Conservation (phyloP, 179 eudicot species). For the Silene noctiflora region DNA sequence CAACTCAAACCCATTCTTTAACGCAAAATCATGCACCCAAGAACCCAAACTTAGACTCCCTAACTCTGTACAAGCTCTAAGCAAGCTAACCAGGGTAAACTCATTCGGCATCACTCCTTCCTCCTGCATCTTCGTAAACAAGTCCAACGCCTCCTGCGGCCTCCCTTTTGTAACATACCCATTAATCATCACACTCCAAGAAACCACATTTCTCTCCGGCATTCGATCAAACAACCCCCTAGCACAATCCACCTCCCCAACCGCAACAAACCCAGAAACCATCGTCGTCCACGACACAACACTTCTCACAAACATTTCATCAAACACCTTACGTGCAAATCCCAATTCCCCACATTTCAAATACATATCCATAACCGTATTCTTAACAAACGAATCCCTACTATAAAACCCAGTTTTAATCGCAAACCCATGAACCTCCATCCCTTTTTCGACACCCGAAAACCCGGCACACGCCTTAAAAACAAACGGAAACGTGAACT, state of each 20-base stretch:
- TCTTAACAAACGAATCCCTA: constrained; percentile 45
- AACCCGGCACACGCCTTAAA: constrained; percentile 47
- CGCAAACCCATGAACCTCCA: constrained; percentile 45
- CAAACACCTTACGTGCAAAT: constrained; percentile 50
- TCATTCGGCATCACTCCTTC: constrained; percentile 53
- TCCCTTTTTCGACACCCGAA: constrained; percentile 33
- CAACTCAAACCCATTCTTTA: constrained; percentile 49
- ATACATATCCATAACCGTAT: constrained; percentile 58
- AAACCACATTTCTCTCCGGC: constrained; percentile 56
- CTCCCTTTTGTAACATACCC: constrained; percentile 45
- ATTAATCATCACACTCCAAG: constrained; percentile 63
- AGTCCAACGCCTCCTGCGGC: constrained; percentile 48
- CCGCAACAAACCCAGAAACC: constrained; percentile 47
- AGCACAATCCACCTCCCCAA: constrained; percentile 46
- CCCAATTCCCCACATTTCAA: constrained; percentile 41
- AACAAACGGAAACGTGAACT: constrained; percentile 59
- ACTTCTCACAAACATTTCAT: constrained; percentile 51
- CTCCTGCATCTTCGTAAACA: constrained; percentile 52
- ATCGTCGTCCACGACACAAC: constrained; percentile 64
- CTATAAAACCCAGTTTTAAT: constrained; percentile 43
- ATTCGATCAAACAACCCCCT: constrained; percentile 46
- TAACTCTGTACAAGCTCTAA: constrained; percentile 50
- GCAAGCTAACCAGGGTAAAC: constrained; percentile 54
- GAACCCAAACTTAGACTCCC: constrained; percentile 51
- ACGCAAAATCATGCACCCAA: constrained; percentile 56